Base-by-base conservation (phyloP, 2,329 filamentous ascomycete species). In the Fusarium fujikuroi region DNA sequence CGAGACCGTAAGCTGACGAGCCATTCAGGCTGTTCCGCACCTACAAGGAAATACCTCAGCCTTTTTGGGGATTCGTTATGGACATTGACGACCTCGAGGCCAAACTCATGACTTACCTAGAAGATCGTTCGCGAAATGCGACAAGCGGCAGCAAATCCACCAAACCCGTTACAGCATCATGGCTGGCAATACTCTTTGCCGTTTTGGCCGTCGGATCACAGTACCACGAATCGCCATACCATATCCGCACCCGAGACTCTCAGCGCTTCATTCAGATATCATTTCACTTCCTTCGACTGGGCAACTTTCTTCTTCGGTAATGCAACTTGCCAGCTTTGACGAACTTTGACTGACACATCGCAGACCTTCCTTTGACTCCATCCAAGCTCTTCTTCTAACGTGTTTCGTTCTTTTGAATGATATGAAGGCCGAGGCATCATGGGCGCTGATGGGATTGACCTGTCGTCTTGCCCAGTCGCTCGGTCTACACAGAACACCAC, bases 371-470 rank as follows among this genome's bases (percentile, higher is more conserved):
- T 85, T 92, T 43, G 90, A 92, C 77, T 91, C 89, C 9, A 89
- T 92, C 32, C 90, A 92, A 77, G 90, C 90, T 2, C 81, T 92
- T 44, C 82, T 92, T 2, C 85, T 92, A 47, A 89, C 89, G 8
- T 87, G 89, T 36, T 91, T 92, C 70, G 89, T 91, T 5, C 82
- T 92, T 5, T 82, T 91, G 32, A 92, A 92, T 73, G 90, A 92
- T 66, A 92, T 92, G 90, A 92, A 92, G 76, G 90, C 90, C 3
- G 90, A 92, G 75, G 90, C 89, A 1, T 91, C 90, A 1, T 92
- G 90, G 90, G 90, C 90, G 0, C 79, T 92, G 60, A 85, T 91
- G 57, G 90, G 90, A 2, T 85, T 92, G 49, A 91, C 90, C 0
- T 91, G 89, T 69, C 86, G 90, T 32, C 84, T 92, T n/a, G 90